Evolutionary conservation across 1,139 yeast species (phyloP), one percentile per base, ranked within the genome.

Genomic region (Protomyces pachydermus): DNA sequence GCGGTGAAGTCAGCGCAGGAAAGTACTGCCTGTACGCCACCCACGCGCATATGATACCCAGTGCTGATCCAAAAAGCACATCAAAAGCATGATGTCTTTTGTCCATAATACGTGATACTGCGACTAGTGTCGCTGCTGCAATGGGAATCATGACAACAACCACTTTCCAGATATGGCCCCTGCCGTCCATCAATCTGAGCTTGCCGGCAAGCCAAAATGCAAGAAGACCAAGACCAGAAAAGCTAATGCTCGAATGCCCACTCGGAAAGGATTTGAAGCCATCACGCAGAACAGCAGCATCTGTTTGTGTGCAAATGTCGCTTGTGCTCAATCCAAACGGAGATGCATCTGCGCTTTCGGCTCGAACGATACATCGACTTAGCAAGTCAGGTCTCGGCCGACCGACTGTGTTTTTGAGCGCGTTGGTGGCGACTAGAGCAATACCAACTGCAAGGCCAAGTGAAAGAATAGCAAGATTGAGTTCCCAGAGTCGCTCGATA

Each of bases 191-290:
- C 67, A 79, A 74, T 16, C 77, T 67, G 42, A 84, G 74, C 70
- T 86, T 91, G 8, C 89, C 93, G 65, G 81, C 77, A 38, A 85
- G 72, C 85, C 89, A 88, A 37, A 86, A 72, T 8, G 86, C 79
- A 39, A 86, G 72, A 72, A 81, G 88, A 3, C 85, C 83, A 56
- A 87, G 76, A 0, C 93, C 93, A 4, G 71, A 67, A 48, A 70
- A 70, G 2, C 72, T 14, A 86, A 81, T 75, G 83, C 85, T 64
- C 86, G 80, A 66, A 83, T 77, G 67, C 86, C 83, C 3, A 2
- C 90, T 85, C 0, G 95, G 95, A 14, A 91, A 87, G 1, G 90
- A 84, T 71, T 90, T 80, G 71, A 84, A 85, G 0, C 95, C 95
- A 70, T 88, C 95, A 67, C 78, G 73, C 51, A 87, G 75, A n/a